Evolutionary conservation across 1,284 basidiomycete genomes (phyloP), one percentile per base, ranked within the genome.

Genomic region (Ceratobasidium sp.): DNA sequence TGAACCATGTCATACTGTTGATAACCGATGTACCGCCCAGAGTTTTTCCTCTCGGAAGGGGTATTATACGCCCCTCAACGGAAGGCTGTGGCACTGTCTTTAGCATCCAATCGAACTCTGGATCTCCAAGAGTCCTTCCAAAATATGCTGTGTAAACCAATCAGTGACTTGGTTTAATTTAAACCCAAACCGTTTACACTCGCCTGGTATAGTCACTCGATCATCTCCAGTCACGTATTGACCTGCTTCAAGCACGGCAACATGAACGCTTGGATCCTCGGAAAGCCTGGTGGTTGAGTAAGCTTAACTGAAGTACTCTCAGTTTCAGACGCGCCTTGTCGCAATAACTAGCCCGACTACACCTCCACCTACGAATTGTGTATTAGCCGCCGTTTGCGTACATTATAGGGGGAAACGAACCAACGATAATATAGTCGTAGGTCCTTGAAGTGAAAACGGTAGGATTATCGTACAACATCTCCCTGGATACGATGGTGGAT

Each of bases 301-400:
- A 64, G 28, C 30, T 14, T 36, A 36, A 21, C 12, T 18, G n/a
- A 16, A 1, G 18, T 3, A 16, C 3, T 30, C 28, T 8, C 16
- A 16, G 18, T 16, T 55, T 16, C 28, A 32, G 36, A 64, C 59
- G 21, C 26, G 74, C 74, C 74, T 57, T 9, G 64, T 62, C 50
- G 75, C 75, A 61, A 75, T 61, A 16, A 75, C 75, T 30, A 75
- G 60, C 14, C 75, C 75, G 26, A 74, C 65, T n/a, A 74, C 75
- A 18, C 75, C 75, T 26, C 75, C 75, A 41, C 75, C 75, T 74
- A 36, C 18, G n/a, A 46, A 18, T 34, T n/a, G 23, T 62, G 32
- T 39, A 32, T 50, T 45, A 21, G 52, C 16, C 12, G 28, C n/a
- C 9, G 18, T 39, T n/a, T 26, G n/a, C 16, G 12, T 28, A 34